Conservation (phyloP, 129 eudicot species). For the Escallonia herrerae region DNA sequence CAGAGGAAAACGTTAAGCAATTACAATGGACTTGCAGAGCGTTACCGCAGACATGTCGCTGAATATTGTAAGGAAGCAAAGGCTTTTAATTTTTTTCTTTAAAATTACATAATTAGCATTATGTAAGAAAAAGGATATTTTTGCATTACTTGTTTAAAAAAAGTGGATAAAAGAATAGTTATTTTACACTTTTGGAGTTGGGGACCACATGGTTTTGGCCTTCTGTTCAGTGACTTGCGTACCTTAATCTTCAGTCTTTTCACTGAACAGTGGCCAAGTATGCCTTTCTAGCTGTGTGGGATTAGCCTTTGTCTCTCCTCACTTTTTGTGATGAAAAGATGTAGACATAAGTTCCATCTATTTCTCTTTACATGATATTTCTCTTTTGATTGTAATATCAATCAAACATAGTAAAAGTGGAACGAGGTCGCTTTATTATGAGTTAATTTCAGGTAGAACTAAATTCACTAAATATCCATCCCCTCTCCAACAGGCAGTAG, state of each 20-base stretch:
- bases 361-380: too few relatives aligned
- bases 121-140: not conserved
- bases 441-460: not conserved
- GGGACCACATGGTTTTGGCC: too few relatives aligned
- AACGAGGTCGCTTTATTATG: not conserved
- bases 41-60: conserved; percentile 35
- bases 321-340: not conserved
- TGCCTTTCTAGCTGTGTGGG: not conserved
- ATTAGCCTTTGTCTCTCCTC: not conserved
- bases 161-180: too few relatives aligned
- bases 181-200: too few relatives aligned
- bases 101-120: not conserved
- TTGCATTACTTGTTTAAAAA: too few relatives aligned
- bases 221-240: too few relatives aligned
- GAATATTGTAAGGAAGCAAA: conserved; percentile 28
- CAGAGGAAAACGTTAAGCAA: conserved; percentile 38
- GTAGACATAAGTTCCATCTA: too few relatives aligned
- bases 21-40: conserved; percentile 41
- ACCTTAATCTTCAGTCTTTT: too few relatives aligned
- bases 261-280: too few relatives aligned
- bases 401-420: too few relatives aligned
- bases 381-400: too few relatives aligned
- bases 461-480: not conserved
- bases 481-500: conserved; percentile 8
- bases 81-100: not conserved